phyloP scores from a whole-genome alignment of 2,329 filamentous ascomycete species.

The Colletotrichum costaricense region DNA sequence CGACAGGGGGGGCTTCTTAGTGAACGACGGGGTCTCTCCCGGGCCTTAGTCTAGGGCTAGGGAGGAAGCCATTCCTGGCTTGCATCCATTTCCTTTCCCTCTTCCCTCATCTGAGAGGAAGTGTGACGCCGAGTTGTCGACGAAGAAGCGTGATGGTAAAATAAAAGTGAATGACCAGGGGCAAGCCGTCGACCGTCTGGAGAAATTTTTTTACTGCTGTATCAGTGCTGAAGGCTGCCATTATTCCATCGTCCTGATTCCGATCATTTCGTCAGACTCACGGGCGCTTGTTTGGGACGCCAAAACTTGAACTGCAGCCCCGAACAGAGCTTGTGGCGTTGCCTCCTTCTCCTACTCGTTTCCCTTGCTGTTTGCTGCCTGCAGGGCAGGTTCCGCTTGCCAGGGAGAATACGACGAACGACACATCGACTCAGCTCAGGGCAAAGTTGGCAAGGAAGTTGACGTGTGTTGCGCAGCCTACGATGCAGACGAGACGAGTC shows the following conservation, averaged over 20 bases:
- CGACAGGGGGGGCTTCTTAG: constrained; percentile 12
- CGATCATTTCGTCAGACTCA: background rate
- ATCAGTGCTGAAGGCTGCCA: constrained; percentile 11
- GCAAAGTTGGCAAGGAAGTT: background rate
- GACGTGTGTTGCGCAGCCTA: constrained; percentile 1
- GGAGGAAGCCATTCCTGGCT: background rate
- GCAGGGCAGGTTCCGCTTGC: constrained; percentile 18
- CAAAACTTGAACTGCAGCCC: constrained; percentile 2
- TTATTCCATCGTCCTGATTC: constrained; percentile 1
- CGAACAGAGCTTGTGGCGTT: constrained; percentile 21
- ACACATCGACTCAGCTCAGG: background rate
- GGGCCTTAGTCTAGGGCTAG: constrained; percentile 5
- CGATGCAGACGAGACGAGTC: background rate
- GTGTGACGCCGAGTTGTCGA: background rate
- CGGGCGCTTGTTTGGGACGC: background rate
- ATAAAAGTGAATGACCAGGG: background rate
- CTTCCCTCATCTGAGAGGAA: constrained; percentile 15
- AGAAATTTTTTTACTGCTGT: background rate
- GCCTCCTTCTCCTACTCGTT: constrained; percentile 10
- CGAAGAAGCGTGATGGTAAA: background rate
- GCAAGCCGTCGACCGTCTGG: background rate
- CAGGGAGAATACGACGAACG: constrained; percentile 11
- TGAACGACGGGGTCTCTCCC: constrained; percentile 14
- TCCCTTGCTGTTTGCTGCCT: constrained; percentile 1
- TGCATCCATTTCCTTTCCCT: constrained; percentile 18